These are phyloP conservation scores for Colletotrichum scovillei DNA, from an alignment of 2,329 filamentous ascomycete species.

Conservation along the genomic window DNA sequence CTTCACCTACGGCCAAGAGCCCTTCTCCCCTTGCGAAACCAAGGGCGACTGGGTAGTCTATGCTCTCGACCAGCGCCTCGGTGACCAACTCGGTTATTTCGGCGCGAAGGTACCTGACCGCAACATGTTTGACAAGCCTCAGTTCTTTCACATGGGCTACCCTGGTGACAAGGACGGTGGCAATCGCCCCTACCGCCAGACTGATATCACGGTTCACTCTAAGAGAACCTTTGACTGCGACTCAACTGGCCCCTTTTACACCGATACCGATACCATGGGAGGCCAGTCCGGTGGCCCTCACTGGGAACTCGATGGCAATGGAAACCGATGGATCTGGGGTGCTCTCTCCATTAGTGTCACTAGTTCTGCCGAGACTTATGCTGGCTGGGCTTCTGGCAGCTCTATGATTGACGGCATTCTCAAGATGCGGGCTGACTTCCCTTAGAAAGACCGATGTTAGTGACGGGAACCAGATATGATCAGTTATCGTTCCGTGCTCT, in stretches of 20 bases:
- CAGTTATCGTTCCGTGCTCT: background rate
- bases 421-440: background rate
- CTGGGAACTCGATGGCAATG: background rate
- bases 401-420: background rate
- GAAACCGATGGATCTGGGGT: background rate
- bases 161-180: slow-evolving; percentile 37
- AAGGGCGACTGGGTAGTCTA: slow-evolving; percentile 42
- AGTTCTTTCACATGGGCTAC: slow-evolving; percentile 37
- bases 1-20: background rate
- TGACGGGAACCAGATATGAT: background rate
- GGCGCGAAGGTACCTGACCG: slow-evolving; percentile 34
- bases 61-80: slow-evolving; percentile 40
- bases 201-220: background rate
- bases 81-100: slow-evolving; percentile 39
- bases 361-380: background rate
- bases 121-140: slow-evolving; percentile 21
- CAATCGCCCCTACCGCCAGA: slow-evolving; percentile 9
- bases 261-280: background rate
- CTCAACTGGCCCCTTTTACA: background rate
- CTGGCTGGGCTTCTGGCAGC: background rate
- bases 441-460: background rate
- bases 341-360: background rate
- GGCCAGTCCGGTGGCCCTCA: background rate
- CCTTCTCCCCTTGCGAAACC: slow-evolving; percentile 31
- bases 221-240: background rate